These are phyloP conservation scores for Somion occarium DNA, from an alignment of 1,284 basidiomycete genomes.

Conservation along the genomic window DNA sequence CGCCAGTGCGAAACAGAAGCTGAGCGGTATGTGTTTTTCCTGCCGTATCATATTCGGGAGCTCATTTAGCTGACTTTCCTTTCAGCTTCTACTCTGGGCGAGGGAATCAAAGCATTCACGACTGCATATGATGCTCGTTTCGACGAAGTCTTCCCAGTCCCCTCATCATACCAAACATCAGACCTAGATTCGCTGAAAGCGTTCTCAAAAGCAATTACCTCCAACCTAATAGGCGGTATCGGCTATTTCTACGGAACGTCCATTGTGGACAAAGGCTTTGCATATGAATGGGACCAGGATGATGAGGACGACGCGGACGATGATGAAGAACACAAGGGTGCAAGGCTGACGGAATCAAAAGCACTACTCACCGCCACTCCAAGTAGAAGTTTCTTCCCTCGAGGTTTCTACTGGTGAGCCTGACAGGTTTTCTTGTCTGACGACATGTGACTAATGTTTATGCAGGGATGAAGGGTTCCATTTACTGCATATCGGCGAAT, in stretches of 20 bases:
- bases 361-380: conserved; percentile 90
- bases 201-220: conserved; percentile 85
- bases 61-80: conserved; percentile 1
- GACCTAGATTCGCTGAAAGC: conserved; percentile 48
- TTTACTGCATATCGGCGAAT: conserved; percentile 82
- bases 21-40: conserved; percentile 48
- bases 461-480: conserved; percentile 95
- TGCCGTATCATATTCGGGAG: not conserved
- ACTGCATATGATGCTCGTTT: conserved; percentile 68
- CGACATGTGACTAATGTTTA: not conserved
- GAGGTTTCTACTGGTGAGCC: conserved; percentile 92
- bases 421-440: not conserved
- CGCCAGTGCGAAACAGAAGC: conserved; percentile 51
- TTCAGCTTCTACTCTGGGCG: conserved; percentile 54
- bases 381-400: conserved; percentile 91
- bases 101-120: conserved; percentile 65
- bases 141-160: conserved; percentile 61
- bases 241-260: conserved; percentile 94
- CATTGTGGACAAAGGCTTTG: conserved; percentile 79
- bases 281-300: conserved; percentile 87
- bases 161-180: conserved; percentile 45
- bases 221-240: conserved; percentile 87
- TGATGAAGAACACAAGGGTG: conserved; percentile 43
- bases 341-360: conserved; percentile 67
- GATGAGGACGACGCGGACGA: conserved; percentile 39